A percentile compares a stretch with the other conserved stretches of the same genome.
Evolutionary conservation across 1,284 basidiomycete genomes (phyloP).

Genomic region (Grifola frondosa): DNA sequence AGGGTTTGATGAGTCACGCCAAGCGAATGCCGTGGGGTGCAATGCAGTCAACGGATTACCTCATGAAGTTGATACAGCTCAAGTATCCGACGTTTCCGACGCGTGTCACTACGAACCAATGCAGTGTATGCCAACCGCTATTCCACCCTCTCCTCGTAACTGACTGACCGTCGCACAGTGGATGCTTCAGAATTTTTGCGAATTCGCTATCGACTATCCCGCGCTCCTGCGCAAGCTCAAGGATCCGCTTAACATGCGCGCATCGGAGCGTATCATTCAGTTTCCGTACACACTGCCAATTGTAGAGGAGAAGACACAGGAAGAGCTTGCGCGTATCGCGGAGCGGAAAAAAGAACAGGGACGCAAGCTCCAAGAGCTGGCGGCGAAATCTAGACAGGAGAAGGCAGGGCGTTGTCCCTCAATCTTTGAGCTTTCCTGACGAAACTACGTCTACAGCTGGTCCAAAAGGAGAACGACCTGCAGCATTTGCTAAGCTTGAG

Average conservation of each 20-base stretch:
- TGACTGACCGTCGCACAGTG: constrained; percentile 49
- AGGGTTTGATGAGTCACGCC: constrained; percentile 77
- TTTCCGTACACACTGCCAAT: constrained; percentile 78
- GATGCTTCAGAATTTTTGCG: constrained; percentile 88
- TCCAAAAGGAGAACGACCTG: constrained; percentile 83
- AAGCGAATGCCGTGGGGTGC: constrained; percentile 95
- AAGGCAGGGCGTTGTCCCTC: constrained; percentile 55
- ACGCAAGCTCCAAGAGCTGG: constrained; percentile 87
- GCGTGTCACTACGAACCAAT: constrained; percentile 54
- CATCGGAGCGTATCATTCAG: constrained; percentile 74
- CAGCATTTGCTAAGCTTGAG: constrained; percentile 69
- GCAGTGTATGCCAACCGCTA: constrained; percentile 44
- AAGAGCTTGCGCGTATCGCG: constrained; percentile 76
- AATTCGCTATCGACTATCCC: constrained; percentile 81
- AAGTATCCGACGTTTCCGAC: constrained; percentile 92
- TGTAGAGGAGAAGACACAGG: constrained; percentile 87
- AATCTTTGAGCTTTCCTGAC: neutral
- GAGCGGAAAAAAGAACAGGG: constrained; percentile 88
- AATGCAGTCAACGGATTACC: constrained; percentile 85
- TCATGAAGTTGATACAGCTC: constrained; percentile 90
- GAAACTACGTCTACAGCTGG: constrained; percentile 45
- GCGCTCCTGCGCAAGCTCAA: constrained; percentile 63
- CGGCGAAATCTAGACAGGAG: constrained; percentile 83
- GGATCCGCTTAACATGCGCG: constrained; percentile 64
- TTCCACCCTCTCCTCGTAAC: neutral